Evolutionary conservation across 805 yeast species (phyloP), one percentile per base, ranked within the genome.

Genomic region (Monosporozyma aerobia): DNA sequence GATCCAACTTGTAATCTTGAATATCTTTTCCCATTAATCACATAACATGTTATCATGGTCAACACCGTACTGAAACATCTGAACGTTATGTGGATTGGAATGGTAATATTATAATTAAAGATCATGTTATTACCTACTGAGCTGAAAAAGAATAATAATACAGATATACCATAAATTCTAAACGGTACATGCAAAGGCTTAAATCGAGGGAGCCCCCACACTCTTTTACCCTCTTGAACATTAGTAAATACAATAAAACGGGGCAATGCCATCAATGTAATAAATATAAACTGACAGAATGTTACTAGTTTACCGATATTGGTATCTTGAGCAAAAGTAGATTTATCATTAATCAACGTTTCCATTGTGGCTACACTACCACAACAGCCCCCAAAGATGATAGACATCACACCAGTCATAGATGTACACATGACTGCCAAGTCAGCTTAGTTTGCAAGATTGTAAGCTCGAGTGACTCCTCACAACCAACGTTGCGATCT

Each of bases 321-420:
- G 1, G 77, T 62, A 25, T 69, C 60, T 23, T 22, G 45, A 5
- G 8, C 45, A 22, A 35, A 33, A 8, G 39, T 47, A 14, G 32
- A 14, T 13, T 48, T 51, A 29, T 51, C 51, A 22, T 49, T 62
- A 1, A 83, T 65, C 16, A 85, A 68, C 27, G 72, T 63, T 63
- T 86, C 94, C 49, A 85, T 67, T 1, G 85, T 74, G 53, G 78
- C 70, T 30, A 83, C 90, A 63, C 83, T 86, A 33, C 81, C 69
- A 63, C 94, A 86, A 63, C 94, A 85, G 3, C 90, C 89, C 0
- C 87, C 85, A 60, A 83, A 81, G 5, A 49, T 49, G 7, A 23
- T 40, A 16, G 13, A n/a, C 10, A 40, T 16, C 6, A 44, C 44
- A 14, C 41, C 10, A 19, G 29, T 33, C 14, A 47, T 19, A 19